Evolutionary conservation across 331 rosid species (phyloP).

Genomic region (Ulmus americana): DNA sequence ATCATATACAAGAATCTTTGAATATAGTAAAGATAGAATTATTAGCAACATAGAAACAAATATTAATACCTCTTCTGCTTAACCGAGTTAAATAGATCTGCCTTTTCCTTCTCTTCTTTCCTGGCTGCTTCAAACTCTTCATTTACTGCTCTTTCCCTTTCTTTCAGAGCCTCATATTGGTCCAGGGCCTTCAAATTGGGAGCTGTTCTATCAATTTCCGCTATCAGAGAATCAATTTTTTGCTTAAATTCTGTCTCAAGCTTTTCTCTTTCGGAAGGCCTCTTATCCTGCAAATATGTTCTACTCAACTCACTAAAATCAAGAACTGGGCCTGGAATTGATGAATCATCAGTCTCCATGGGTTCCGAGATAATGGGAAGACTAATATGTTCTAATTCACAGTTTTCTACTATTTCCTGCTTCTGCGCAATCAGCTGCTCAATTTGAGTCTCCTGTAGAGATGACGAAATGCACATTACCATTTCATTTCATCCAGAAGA

Average conservation of each 20-base stretch:
- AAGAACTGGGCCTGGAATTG: conserved; percentile 52
- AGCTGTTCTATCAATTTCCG: conserved; percentile 92
- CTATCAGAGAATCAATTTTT: conserved; percentile 57
- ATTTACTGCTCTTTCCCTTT: conserved; percentile 71
- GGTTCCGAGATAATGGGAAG: conserved; percentile 78
- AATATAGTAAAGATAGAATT: not conserved
- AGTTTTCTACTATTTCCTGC: conserved; percentile 83
- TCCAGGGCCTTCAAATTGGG: conserved; percentile 97
- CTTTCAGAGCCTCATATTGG: conserved; percentile 81
- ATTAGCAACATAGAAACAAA: conserved; percentile 14
- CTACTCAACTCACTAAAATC: conserved; percentile 70
- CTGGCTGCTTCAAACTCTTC: conserved; percentile 91
- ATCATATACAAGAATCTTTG: not conserved
- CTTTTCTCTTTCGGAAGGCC: conserved; percentile 62
- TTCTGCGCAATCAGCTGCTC: conserved; percentile 60
- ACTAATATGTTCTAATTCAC: conserved; percentile 75
- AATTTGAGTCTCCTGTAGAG: conserved; percentile 69
- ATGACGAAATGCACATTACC: conserved; percentile 15
- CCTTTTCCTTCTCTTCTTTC: conserved; percentile 73
- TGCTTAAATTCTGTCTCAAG: conserved; percentile 73
- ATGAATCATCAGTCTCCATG: conserved; percentile 68
- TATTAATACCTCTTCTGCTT: conserved; percentile 66
- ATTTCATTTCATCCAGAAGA: conserved; percentile 22
- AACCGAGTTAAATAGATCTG: conserved; percentile 62
- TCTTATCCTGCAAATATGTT: conserved; percentile 54